Evolutionary conservation across 2,329 filamentous ascomycete species (phyloP), one percentile per base, ranked within the genome.

Genomic region (Fusarium sp.): DNA sequence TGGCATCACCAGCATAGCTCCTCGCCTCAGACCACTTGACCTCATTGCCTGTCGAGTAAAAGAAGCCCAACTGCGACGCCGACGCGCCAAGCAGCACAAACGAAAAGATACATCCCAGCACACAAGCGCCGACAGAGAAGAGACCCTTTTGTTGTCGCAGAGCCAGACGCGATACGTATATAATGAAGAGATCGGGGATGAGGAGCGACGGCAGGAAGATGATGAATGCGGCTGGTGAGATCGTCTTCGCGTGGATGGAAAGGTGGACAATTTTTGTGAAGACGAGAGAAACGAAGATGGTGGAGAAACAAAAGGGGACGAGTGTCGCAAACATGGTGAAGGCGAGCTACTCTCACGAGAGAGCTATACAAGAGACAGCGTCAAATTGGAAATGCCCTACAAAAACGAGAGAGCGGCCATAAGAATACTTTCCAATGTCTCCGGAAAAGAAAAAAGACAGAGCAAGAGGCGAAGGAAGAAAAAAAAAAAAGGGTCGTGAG

Each of bases 31-130:
- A 65, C 78, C 78, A 79, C 32, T 78, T 73, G 11, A 79, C 60
- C 48, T 78, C 76, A 30, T 77, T 77, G 16, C 77, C 77, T 0
- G 78, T 78, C 20, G 75, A 64, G 58, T 72, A 77, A 52, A 70
- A 79, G 71, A 79, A 79, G 32, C 78, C 77, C 18, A 78, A 56
- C 27, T 79, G 77, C 6, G 77, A 78, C 3, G 78, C 70, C 43
- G 78, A 78, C 11, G 76, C 78, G 44, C 69, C 73, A 7, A 77
- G 52, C 3, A 77, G 73, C 16, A 79, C 58, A 51, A 77, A 78
- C 73, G 75, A 71, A 24, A 76, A 69, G 20, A 75, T 51, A 52
- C 72, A 72, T 12, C 66, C 77, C 22, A 76, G 45, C 13, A 63
- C 61, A 41, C 74, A 73, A 16, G 67, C 62, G 16, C 73, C 44